These are phyloP conservation scores for Phanerodontia chrysosporium DNA, from an alignment of 768 basidiomycete species.

Conservation along the genomic window DNA sequence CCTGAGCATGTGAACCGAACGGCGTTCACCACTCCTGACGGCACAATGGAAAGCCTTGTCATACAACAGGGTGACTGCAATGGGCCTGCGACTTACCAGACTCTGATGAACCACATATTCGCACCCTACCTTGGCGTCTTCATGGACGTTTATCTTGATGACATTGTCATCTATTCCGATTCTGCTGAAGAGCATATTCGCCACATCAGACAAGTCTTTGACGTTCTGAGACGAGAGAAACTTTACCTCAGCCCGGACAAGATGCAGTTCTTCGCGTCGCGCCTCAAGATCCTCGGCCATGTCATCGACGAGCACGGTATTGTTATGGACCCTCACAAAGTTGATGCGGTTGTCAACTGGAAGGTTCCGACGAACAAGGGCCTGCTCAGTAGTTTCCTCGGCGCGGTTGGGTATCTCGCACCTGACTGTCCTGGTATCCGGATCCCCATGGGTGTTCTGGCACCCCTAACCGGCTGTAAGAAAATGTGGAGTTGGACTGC, in stretches of 20 bases:
- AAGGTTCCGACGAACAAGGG: constrained; percentile 27
- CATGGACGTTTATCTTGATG: constrained; percentile 41
- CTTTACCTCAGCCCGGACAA: constrained; percentile 34
- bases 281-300: constrained; percentile 37
- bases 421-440: constrained; percentile 34
- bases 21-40: constrained; percentile 32
- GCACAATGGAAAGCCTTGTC: constrained; percentile 32
- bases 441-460: constrained; percentile 28
- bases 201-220: constrained; percentile 31
- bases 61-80: constrained; percentile 46
- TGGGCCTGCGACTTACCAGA: constrained; percentile 41
- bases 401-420: constrained; percentile 35
- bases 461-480: constrained; percentile 25
- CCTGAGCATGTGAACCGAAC: constrained; percentile 28
- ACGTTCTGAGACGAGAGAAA: constrained; percentile 20
- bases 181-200: constrained; percentile 34
- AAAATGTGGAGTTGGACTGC: constrained; percentile 25
- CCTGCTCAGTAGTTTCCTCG: constrained; percentile 37
- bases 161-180: constrained; percentile 37
- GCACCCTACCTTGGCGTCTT: constrained; percentile 32
- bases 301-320: constrained; percentile 36
- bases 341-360: constrained; percentile 31
- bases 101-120: constrained; percentile 40
- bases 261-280: constrained; percentile 27
- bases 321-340: constrained; percentile 33